A percentile compares a stretch with the other conserved stretches of the same genome.
Evolutionary conservation across 2,329 filamentous ascomycete genomes (phyloP).

Genomic region (Emericellopsis atlantica): DNA sequence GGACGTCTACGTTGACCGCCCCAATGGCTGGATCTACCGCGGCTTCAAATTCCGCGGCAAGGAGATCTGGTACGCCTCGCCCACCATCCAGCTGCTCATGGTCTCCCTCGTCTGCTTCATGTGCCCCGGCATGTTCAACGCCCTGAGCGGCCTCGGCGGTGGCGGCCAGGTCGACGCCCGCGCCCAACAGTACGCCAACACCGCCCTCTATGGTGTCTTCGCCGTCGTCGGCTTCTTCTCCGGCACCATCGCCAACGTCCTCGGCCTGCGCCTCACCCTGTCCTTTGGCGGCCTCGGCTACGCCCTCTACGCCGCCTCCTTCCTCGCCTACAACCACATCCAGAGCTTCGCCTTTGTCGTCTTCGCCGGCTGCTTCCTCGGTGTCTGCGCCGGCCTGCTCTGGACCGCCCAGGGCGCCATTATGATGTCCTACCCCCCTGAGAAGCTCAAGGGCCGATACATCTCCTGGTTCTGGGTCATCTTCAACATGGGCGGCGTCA

Average conservation of each 20-base stretch:
- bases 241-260: slow-evolving; percentile 64
- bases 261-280: slow-evolving; percentile 57
- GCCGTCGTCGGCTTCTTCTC: slow-evolving; percentile 57
- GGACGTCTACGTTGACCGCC: slow-evolving; percentile 2
- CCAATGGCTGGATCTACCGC: slow-evolving; percentile 6
- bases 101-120: slow-evolving; percentile 45
- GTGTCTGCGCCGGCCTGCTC: slow-evolving; percentile 65
- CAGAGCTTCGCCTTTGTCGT: slow-evolving; percentile 43
- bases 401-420: slow-evolving; percentile 78
- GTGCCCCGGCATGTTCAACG: slow-evolving; percentile 61
- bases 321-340: slow-evolving; percentile 6
- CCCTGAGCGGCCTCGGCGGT: slow-evolving; percentile 48
- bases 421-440: slow-evolving; percentile 81
- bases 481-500: slow-evolving; percentile 84
- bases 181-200: slow-evolving; percentile 50
- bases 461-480: slow-evolving; percentile 93
- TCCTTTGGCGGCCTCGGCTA: slow-evolving; percentile 67
- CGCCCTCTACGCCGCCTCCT: slow-evolving; percentile 42
- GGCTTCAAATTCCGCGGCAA: slow-evolving; percentile 37
- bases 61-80: slow-evolving; percentile 60
- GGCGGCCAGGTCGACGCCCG: slow-evolving; percentile 36
- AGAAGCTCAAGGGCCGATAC: slow-evolving; percentile 73
- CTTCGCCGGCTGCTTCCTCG: slow-evolving; percentile 65
- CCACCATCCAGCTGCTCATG: slow-evolving; percentile 58
- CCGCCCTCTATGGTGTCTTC: slow-evolving; percentile 59